Evolutionary conservation across 2,329 filamentous ascomycete species (phyloP), one percentile per base, ranked within the genome.

Genomic region (Pestalotiopsis sp.): DNA sequence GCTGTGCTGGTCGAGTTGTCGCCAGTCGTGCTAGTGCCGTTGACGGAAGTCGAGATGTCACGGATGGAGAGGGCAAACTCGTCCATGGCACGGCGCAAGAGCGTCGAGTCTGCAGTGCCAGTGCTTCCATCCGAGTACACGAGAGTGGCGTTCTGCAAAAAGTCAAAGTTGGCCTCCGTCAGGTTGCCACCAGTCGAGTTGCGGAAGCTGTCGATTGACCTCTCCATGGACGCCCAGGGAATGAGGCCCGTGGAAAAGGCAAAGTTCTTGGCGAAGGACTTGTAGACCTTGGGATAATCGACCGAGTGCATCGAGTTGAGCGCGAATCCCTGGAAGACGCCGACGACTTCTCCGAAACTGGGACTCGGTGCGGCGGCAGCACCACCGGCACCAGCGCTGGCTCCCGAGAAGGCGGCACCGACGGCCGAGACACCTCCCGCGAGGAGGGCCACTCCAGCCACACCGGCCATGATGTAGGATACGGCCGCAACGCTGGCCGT

Each of bases 301-400:
- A 97, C 95, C 69, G 93, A 97, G 79, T 97, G 86, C 96, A 98
- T 98, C 72, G 96, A 95, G 80, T 96, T 98, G 84, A 96, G 92
- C 36, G 96, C 94, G 86, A 98, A 92, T 64, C 92, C 91, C 81
- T 98, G 95, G 80, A 98, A 97, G 89, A 93, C 97, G 70, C 91
- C 90, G 73, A 97, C 87, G 62, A 97, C 90, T 76, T 98, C 93
- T 59, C 86, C 87, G 78, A 98, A 98, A 66, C 91, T 93, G 31
- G 96, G 96, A 74, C 93, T 96, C 56, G 91, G 84, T 12, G 91
- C 86, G 2, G 89, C 85, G 13, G 86, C 85, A 14, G 91, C 92
- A 20, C 84, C 85, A 45, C 85, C 85, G 49, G 82, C 82, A 12
- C 87, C 82, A 23, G 83, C 83, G 61, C 87, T 86, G 68, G 84